These are phyloP conservation scores for Hyaloscypha hepaticicola DNA, from an alignment of 495 filamentous ascomycete genomes.

Conservation along the genomic window DNA sequence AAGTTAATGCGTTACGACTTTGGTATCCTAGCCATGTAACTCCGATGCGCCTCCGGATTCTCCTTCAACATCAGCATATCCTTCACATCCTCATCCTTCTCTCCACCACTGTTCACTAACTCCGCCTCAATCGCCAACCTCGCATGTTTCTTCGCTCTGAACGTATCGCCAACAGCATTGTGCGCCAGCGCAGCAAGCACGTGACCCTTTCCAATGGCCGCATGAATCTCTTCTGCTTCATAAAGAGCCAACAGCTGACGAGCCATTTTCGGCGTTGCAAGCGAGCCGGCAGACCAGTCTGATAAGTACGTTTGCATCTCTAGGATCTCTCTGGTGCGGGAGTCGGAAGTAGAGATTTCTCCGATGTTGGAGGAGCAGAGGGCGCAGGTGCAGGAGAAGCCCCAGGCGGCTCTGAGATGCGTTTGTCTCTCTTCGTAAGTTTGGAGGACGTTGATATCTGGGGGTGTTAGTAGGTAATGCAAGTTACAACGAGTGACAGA, in stretches of 20 bases:
- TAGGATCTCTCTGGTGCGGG: slow-evolving; percentile 14
- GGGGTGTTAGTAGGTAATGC: slow-evolving; percentile 10
- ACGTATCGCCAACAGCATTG: slow-evolving; percentile 27
- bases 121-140: slow-evolving; percentile 24
- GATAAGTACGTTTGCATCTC: slow-evolving; percentile 16
- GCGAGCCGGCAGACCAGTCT: slow-evolving; percentile 24
- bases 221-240: slow-evolving; percentile 20
- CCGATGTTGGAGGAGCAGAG: slow-evolving; percentile 15
- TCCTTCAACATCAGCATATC: slow-evolving; percentile 21
- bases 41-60: slow-evolving; percentile 28
- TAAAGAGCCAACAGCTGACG: slow-evolving; percentile 22
- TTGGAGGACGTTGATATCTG: slow-evolving; percentile 28
- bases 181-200: slow-evolving; percentile 26
- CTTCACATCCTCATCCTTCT: slow-evolving; percentile 13
- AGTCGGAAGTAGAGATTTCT: slow-evolving; percentile 16
- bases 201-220: slow-evolving; percentile 25
- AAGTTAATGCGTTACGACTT: not conserved
- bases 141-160: slow-evolving; percentile 19
- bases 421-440: slow-evolving; percentile 15
- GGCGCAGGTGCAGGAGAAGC: slow-evolving; percentile 24
- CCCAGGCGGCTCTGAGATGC: slow-evolving; percentile 15
- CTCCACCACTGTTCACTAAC: slow-evolving; percentile 16
- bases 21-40: slow-evolving; percentile 17
- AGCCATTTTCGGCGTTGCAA: slow-evolving; percentile 22
- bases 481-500: too few relatives aligned